Conservation (phyloP, 176 grass and related monocot genomes). For the Areca catechu region DNA sequence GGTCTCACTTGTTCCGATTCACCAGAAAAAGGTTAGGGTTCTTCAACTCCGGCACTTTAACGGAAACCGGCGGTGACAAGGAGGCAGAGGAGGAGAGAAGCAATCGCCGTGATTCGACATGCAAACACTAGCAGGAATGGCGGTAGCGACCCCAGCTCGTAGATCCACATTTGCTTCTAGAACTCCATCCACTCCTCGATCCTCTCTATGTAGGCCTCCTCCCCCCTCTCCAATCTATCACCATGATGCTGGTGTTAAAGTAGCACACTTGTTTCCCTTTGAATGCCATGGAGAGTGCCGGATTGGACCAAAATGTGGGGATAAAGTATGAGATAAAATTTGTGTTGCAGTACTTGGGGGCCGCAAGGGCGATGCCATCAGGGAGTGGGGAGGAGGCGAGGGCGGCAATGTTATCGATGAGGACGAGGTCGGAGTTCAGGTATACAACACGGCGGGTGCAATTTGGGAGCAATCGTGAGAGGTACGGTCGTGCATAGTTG, state of each 20-base stretch:
- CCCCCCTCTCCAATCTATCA: slow-evolving; percentile 50
- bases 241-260: slow-evolving; percentile 91
- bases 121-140: slow-evolving; percentile 65
- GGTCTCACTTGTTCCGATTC: no score
- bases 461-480: slow-evolving; percentile 44
- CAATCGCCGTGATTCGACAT: slow-evolving; percentile 40
- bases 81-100: no score
- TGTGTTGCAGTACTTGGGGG: slow-evolving; percentile 77
- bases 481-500: slow-evolving; percentile 75
- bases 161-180: slow-evolving; percentile 56
- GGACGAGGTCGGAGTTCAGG: slow-evolving; percentile 66
- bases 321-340: slow-evolving; percentile 74
- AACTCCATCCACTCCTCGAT: slow-evolving; percentile 79
- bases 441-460: slow-evolving; percentile 42
- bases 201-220: slow-evolving; percentile 38
- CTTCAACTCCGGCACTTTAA: no score
- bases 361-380: slow-evolving; percentile 32
- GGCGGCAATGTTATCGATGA: slow-evolving; percentile 56
- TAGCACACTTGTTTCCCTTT: slow-evolving; percentile 37
- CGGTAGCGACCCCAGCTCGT: slow-evolving; percentile 74
- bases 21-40: no score
- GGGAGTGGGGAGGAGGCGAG: slow-evolving; percentile 46
- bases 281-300: slow-evolving; percentile 39
- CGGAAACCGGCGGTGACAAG: no score
- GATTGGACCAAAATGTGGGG: slow-evolving; percentile 44